These are phyloP conservation scores for Fusarium sublunatum DNA, from an alignment of 2,329 filamentous ascomycete genomes.

Conservation along the genomic window DNA sequence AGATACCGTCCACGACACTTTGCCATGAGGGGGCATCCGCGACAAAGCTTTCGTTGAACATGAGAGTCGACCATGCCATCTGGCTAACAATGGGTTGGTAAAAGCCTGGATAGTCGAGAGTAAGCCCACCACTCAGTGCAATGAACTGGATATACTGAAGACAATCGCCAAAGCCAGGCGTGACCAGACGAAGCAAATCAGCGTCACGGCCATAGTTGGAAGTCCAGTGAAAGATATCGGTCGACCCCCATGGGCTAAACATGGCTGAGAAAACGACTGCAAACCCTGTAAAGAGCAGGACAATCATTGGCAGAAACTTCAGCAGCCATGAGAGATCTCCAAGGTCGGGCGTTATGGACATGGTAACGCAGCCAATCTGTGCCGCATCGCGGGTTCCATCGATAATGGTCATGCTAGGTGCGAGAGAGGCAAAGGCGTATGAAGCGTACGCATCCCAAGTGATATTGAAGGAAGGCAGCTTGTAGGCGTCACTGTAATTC, in stretches of 20 bases:
- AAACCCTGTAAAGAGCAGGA: slow-evolving; percentile 82
- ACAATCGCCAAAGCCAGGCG: slow-evolving; percentile 95
- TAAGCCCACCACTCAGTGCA: slow-evolving; percentile 86
- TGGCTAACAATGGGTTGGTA: slow-evolving; percentile 93
- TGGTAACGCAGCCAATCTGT: slow-evolving; percentile 81
- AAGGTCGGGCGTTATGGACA: slow-evolving; percentile 86
- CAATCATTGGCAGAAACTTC: slow-evolving; percentile 79
- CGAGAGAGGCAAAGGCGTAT: slow-evolving; percentile 87
- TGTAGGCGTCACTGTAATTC: slow-evolving; percentile 50
- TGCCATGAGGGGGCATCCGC: slow-evolving; percentile 72
- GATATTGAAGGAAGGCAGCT: slow-evolving; percentile 78
- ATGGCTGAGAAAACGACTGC: slow-evolving; percentile 87
- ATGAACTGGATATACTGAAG: slow-evolving; percentile 97
- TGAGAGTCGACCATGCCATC: slow-evolving; percentile 85
- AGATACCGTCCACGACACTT: slow-evolving; percentile 85
- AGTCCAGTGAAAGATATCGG: slow-evolving; percentile 94
- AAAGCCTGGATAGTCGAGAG: slow-evolving; percentile 90
- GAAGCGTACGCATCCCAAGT: slow-evolving; percentile 80
- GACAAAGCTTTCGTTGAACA: slow-evolving; percentile 94
- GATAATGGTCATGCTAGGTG: slow-evolving; percentile 76
- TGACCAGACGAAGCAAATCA: slow-evolving; percentile 90
- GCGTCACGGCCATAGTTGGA: slow-evolving; percentile 96
- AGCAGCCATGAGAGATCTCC: slow-evolving; percentile 76
- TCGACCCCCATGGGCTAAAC: slow-evolving; percentile 93
- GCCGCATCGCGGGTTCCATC: slow-evolving; percentile 75